These are phyloP conservation scores for Skeletonema costatum DNA, from an alignment of 108 stramenopile species.

Conservation along the genomic window DNA sequence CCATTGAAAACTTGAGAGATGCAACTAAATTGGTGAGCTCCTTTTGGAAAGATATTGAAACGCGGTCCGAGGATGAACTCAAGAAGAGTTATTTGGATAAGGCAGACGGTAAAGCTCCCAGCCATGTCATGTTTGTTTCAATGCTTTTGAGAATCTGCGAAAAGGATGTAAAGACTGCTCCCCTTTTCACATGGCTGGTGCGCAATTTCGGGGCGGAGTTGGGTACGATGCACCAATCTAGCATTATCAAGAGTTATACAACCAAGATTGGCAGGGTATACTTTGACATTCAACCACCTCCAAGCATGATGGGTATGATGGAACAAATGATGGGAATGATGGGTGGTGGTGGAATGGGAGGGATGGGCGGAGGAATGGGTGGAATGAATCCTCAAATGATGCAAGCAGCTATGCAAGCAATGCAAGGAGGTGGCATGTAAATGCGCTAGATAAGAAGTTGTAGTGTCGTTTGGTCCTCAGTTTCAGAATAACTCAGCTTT, in stretches of 20 bases:
- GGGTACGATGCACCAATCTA: conserved; percentile 71
- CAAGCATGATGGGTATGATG: conserved; percentile 88
- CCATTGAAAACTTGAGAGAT: conserved; percentile 82
- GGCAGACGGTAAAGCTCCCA: conserved; percentile 78
- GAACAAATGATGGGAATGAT: conserved; percentile 90
- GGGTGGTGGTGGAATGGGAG: conserved; percentile 60
- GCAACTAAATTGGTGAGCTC: conserved; percentile 57
- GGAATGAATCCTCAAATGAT: conserved; percentile 89
- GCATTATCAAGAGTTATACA: conserved; percentile 68
- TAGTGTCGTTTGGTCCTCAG: background rate
- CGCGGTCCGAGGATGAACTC: conserved; percentile 57
- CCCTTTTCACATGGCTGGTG: conserved; percentile 81
- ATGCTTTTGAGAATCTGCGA: conserved; percentile 82
- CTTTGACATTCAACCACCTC: conserved; percentile 90
- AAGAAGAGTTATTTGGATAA: conserved; percentile 77
- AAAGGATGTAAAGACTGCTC: conserved; percentile 82
- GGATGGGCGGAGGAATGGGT: conserved; percentile 29
- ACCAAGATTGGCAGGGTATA: conserved; percentile 89
- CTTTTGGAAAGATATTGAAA: conserved; percentile 63
- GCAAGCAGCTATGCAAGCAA: conserved; percentile 68
- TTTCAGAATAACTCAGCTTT: background rate
- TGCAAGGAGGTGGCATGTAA: conserved; percentile 48
- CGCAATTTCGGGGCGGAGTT: conserved; percentile 79
- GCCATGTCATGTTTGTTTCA: conserved; percentile 73
- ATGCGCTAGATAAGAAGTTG: background rate